Evolutionary conservation across 257 asterid genomes (phyloP).

Genomic region (Lavandula angustifolia): DNA sequence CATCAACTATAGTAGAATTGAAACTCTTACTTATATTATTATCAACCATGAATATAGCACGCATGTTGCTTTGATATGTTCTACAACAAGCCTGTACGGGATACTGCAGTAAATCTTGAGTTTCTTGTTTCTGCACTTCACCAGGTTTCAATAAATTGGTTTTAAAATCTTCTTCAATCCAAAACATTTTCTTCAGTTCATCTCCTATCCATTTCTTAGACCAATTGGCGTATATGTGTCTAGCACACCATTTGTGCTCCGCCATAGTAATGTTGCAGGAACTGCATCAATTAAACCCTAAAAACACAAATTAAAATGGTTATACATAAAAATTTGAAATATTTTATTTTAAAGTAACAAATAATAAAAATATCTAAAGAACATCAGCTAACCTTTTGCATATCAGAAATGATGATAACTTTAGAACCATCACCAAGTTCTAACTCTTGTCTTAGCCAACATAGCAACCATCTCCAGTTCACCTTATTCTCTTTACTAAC

Average conservation of each 20-base stretch:
- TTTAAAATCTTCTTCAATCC: background rate
- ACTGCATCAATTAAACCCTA: background rate
- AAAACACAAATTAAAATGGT: too few species aligned
- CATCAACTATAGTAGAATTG: background rate
- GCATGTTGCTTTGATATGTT: background rate
- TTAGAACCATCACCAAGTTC: background rate
- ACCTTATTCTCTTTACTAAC: background rate
- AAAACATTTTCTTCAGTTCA: background rate
- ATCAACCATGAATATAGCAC: background rate
- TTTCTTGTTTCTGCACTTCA: background rate
- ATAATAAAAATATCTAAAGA: too few species aligned
- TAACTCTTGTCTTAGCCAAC: conserved; percentile 4
- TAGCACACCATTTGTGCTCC: conserved; percentile 11
- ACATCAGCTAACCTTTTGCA: background rate
- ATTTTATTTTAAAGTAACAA: too few species aligned
- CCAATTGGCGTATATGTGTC: background rate
- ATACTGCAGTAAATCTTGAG: background rate
- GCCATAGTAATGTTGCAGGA: background rate
- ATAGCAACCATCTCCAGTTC: conserved; percentile 4
- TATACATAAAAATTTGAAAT: too few species aligned
- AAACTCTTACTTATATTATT: conserved; percentile 1
- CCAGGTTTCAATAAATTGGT: background rate
- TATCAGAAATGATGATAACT: background rate
- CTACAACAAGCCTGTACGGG: background rate
- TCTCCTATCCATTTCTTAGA: background rate